phyloP scores from a whole-genome alignment of 2,329 filamentous ascomycete species.

The Lecanicillium sp. region DNA sequence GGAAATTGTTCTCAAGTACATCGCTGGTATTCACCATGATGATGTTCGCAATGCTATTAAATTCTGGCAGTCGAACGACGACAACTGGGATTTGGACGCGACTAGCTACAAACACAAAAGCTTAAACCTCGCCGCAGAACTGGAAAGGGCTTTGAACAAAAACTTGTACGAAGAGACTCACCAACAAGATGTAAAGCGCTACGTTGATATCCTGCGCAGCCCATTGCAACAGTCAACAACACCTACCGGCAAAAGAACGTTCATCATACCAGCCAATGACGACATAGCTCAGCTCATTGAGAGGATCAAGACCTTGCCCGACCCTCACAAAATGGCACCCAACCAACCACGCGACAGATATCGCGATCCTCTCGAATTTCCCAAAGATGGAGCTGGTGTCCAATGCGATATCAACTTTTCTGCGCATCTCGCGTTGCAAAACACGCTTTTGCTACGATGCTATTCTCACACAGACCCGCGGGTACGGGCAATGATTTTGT shows the following conservation, averaged over 20 bases:
- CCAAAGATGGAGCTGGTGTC: slow-evolving; percentile 69
- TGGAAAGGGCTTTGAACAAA: slow-evolving; percentile 47
- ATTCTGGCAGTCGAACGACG: slow-evolving; percentile 14
- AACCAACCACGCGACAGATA: slow-evolving; percentile 50
- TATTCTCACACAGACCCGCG: slow-evolving; percentile 76
- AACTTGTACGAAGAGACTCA: slow-evolving; percentile 37
- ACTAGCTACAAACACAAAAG: slow-evolving; percentile 47
- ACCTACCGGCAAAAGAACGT: slow-evolving; percentile 16
- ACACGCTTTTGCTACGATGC: slow-evolving; percentile 74
- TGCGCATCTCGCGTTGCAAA: slow-evolving; percentile 75
- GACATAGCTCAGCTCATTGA: slow-evolving; percentile 30
- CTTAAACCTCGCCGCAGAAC: slow-evolving; percentile 50
- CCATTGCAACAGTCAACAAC: slow-evolving; percentile 23
- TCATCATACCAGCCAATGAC: slow-evolving; percentile 32
- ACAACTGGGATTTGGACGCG: slow-evolving; percentile 30
- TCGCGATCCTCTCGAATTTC: slow-evolving; percentile 65
- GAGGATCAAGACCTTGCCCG: slow-evolving; percentile 39
- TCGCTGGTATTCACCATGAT: slow-evolving; percentile 44
- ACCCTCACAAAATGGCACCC: slow-evolving; percentile 44
- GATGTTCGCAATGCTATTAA: slow-evolving; percentile 39
- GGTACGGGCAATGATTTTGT: slow-evolving; percentile 72
- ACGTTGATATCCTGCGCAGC: slow-evolving; percentile 44
- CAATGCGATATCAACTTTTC: slow-evolving; percentile 92
- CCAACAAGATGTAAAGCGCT: slow-evolving; percentile 36
- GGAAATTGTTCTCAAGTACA: slow-evolving; percentile 39